Evolutionary conservation across 1,284 basidiomycete genomes (phyloP).

Genomic region (Trametes versicolor): DNA sequence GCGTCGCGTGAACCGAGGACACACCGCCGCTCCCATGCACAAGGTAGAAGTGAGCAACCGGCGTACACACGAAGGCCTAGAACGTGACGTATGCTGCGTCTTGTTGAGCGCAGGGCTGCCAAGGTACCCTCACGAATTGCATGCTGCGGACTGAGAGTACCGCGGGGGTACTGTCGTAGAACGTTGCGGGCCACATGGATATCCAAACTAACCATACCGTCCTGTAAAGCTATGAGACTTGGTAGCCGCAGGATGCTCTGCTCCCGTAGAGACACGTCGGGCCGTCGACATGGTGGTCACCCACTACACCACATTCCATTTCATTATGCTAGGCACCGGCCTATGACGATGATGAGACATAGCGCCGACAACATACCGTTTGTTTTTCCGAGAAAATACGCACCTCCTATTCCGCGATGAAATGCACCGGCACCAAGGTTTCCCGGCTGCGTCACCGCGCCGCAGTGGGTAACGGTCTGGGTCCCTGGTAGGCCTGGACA

Average conservation of each 20-base stretch:
- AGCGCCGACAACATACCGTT: neutral
- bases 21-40: neutral
- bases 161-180: no score
- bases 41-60: constrained; percentile 9
- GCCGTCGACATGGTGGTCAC: no score
- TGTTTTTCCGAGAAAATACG: neutral
- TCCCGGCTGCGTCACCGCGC: constrained; percentile 3
- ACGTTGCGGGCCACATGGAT: no score
- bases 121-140: neutral
- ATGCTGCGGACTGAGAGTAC: neutral
- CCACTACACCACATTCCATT: neutral
- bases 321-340: neutral
- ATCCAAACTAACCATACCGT: no score
- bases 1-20: neutral
- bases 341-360: neutral
- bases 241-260: no score
- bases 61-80: constrained; percentile 4
- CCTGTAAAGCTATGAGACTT: no score
- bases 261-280: no score
- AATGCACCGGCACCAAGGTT: neutral
- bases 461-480: neutral
- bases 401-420: neutral
- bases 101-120: no score
- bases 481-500: neutral
- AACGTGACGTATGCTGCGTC: constrained; percentile 17